These are phyloP conservation scores for Lathyrus sativus DNA, from an alignment of 306 rosid species.

Conservation along the genomic window DNA sequence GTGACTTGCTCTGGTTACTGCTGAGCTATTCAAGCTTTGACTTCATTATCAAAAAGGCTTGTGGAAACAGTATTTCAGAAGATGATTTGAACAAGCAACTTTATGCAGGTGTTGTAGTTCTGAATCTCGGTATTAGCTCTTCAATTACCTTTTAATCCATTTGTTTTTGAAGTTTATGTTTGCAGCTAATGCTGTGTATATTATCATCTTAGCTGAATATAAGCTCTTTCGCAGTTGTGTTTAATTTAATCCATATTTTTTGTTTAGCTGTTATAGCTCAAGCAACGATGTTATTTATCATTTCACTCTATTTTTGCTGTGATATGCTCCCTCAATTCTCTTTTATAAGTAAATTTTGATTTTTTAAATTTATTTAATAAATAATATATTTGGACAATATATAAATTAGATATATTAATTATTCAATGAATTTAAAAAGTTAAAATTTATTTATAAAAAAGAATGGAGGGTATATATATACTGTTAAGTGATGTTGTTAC, in stretches of 20 bases:
- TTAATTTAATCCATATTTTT: background rate
- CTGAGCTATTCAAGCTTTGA: background rate
- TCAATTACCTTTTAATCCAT: background rate
- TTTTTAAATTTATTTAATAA: no score
- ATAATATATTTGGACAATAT: no score
- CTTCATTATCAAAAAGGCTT: background rate
- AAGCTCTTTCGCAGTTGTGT: background rate
- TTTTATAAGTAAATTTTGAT: no score
- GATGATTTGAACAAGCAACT: constrained; percentile 1
- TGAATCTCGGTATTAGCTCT: background rate
- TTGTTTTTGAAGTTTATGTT: background rate
- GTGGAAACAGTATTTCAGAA: background rate
- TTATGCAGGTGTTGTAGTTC: background rate
- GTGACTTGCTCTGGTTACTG: background rate
- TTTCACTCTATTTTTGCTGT: no score
- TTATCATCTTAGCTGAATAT: background rate
- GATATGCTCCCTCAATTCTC: no score
- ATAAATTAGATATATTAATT: no score
- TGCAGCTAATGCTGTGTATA: background rate
- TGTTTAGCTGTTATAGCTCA: background rate
- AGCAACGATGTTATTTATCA: background rate
- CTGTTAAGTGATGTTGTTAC: no score
- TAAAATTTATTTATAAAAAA: no score
- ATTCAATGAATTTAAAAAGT: no score
- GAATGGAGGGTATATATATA: no score